Evolutionary conservation across 306 rosid species (phyloP).

Genomic region (Sicyos edulis): DNA sequence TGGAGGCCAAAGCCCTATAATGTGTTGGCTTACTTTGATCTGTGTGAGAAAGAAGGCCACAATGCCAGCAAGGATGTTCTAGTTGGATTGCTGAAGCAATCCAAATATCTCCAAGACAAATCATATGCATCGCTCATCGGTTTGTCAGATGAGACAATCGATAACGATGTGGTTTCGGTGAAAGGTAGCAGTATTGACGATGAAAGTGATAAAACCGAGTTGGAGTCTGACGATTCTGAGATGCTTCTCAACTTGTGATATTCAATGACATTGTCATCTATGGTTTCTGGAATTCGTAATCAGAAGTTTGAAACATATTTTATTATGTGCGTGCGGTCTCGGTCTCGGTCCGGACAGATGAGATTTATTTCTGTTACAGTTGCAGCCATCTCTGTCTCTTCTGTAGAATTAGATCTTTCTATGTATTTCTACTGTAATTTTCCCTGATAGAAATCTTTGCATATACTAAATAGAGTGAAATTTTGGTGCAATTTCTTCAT

Average conservation of each 20-base stretch:
- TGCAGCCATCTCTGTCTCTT: background rate
- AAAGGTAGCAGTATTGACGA: constrained; percentile 20
- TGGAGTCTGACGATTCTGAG: constrained; percentile 42
- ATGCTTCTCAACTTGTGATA: constrained; percentile 34
- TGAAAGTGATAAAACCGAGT: constrained; percentile 25
- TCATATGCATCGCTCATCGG: constrained; percentile 51
- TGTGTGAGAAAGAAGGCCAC: constrained; percentile 53
- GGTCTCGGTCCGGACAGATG: too few species aligned
- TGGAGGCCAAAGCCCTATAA: constrained; percentile 67
- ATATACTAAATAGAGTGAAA: background rate
- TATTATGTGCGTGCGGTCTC: background rate
- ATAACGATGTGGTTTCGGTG: constrained; percentile 25
- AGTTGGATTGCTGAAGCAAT: constrained; percentile 47
- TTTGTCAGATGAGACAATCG: constrained; percentile 28
- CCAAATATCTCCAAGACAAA: constrained; percentile 37
- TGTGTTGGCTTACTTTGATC: constrained; percentile 44
- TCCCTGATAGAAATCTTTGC: background rate
- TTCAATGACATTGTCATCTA: background rate
- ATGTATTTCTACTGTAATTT: constrained; percentile 7
- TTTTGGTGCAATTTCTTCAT: background rate
- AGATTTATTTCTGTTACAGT: constrained; percentile 2
- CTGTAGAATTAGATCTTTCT: background rate
- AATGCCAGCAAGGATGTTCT: constrained; percentile 41
- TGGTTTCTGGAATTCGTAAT: background rate
- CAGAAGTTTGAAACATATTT: background rate